These are phyloP conservation scores for Lentithecium fluviatile DNA, from an alignment of 495 filamentous ascomycete species.

Conservation along the genomic window DNA sequence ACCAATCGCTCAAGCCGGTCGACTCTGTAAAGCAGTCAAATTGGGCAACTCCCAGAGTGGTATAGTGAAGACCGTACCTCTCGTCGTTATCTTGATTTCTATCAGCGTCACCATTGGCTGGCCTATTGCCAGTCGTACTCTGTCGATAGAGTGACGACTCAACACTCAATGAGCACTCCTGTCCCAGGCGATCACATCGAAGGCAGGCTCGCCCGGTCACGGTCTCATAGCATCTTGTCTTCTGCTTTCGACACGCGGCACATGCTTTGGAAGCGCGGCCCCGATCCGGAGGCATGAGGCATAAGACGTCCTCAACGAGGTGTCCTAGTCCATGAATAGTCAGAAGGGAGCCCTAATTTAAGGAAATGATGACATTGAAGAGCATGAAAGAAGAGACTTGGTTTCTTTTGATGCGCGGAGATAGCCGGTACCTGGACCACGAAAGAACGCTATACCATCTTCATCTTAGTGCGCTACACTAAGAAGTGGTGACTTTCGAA, in stretches of 20 bases:
- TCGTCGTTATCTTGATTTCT: background rate
- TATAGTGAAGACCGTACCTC: background rate
- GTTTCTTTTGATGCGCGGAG: too few species aligned
- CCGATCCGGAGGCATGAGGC: conserved; percentile 51
- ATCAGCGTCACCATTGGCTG: background rate
- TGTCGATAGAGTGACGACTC: background rate
- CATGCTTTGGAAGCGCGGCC: conserved; percentile 50
- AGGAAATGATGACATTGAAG: too few species aligned
- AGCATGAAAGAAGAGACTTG: too few species aligned
- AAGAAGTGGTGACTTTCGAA: too few species aligned
- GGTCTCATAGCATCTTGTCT: conserved; percentile 50
- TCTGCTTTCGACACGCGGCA: conserved; percentile 47
- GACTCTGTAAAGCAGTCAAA: conserved; percentile 34
- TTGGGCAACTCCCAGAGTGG: background rate
- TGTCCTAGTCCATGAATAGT: too few species aligned
- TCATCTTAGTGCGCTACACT: too few species aligned
- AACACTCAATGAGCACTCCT: conserved; percentile 41
- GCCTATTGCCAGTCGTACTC: background rate
- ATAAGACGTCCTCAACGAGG: too few species aligned
- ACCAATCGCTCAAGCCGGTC: conserved; percentile 44
- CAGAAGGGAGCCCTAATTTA: too few species aligned
- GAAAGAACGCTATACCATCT: too few species aligned
- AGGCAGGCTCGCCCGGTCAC: conserved; percentile 41
- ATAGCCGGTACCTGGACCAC: too few species aligned
- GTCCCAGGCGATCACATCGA: conserved; percentile 45